Base-by-base conservation (phyloP, 495 filamentous ascomycete species). In the Hypoxylon cercidicola region DNA sequence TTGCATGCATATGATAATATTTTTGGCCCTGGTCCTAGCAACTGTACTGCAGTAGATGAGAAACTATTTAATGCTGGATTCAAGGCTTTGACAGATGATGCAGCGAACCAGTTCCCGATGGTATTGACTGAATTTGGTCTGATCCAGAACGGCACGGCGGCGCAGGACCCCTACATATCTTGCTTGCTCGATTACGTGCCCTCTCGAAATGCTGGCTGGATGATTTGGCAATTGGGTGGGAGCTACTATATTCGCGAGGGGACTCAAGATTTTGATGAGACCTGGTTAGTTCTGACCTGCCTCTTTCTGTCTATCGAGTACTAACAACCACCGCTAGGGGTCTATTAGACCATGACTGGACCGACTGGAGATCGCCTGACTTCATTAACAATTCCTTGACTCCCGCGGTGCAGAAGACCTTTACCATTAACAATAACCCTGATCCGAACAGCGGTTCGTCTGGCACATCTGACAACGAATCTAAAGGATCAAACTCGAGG, bases 1-100 rank as follows among this genome's bases (percentile, higher is more conserved):
- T 62, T 90, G 2, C 87, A 88, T 72, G 82, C 83, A 4, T 89
- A 87, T 53, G 82, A 85, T 55, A 81, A 78, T 47, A 75, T 75
- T 19, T 13, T 60, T 0, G 63, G 62, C 4, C 78, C 78, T 0
- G 74, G 74, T 0, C 75, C 79, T 46, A 84, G 81, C 51, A 73
- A 77, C 21, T 77, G 76, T 25, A 78, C 80, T 46, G 74, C 78
- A 8, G 81, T 75, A 56, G 72, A 76, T 55, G 75, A 69, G 32
- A 75, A 78, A 25, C 74, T 89, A 35, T 82, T 77, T 41, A 79
- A 77, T 30, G 79, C 79, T n/a, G 86, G 85, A 15, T 84, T 85
- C 60, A 78, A 85, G 52, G 81, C 82, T 3, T 68, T 87, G 21
- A 78, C 82, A 57, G 69, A 78, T 30, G 79, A 76, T 55, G 77